These are phyloP conservation scores for Backusella luteola DNA, from an alignment of 192 early-diverging fungal species.

Conservation along the genomic window DNA sequence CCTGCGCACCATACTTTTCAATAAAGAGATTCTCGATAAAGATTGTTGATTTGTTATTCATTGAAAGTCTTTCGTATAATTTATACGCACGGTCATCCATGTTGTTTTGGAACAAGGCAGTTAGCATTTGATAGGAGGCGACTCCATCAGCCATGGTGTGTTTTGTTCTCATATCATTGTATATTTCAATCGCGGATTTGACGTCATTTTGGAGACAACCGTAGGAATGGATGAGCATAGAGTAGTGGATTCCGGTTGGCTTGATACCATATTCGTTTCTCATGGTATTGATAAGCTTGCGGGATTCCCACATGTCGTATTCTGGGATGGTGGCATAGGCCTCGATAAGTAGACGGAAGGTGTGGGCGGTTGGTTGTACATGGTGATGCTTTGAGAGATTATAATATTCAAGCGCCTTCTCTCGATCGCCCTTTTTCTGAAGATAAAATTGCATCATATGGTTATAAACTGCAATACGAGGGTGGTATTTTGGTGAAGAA, in stretches of 20 bases:
- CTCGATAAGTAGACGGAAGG: constrained; percentile 52
- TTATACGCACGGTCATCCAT: constrained; percentile 38
- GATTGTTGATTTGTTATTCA: constrained; percentile 39
- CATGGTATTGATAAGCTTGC: constrained; percentile 43
- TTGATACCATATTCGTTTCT: constrained; percentile 27
- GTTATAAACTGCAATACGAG: constrained; percentile 54
- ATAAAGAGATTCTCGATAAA: constrained; percentile 61
- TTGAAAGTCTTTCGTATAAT: constrained; percentile 41
- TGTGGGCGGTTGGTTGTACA: constrained; percentile 48
- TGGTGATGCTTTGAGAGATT: constrained; percentile 33
- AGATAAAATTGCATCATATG: constrained; percentile 60
- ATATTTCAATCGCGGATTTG: constrained; percentile 36
- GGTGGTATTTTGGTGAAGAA: constrained; percentile 40
- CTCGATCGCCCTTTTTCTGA: constrained; percentile 45
- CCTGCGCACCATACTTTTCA: constrained; percentile 44
- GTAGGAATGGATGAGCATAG: constrained; percentile 53
- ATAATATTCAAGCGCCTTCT: constrained; percentile 47
- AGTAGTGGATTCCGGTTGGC: constrained; percentile 48
- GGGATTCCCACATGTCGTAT: constrained; percentile 51
- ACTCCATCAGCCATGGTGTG: constrained; percentile 40
- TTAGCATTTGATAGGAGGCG: constrained; percentile 50
- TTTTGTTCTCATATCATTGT: constrained; percentile 40
- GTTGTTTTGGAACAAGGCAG: constrained; percentile 45
- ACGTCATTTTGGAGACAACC: constrained; percentile 51
- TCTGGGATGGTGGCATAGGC: constrained; percentile 52